Base-by-base conservation (phyloP, 129 eudicot species). In the Heracleum sosnowskyi region DNA sequence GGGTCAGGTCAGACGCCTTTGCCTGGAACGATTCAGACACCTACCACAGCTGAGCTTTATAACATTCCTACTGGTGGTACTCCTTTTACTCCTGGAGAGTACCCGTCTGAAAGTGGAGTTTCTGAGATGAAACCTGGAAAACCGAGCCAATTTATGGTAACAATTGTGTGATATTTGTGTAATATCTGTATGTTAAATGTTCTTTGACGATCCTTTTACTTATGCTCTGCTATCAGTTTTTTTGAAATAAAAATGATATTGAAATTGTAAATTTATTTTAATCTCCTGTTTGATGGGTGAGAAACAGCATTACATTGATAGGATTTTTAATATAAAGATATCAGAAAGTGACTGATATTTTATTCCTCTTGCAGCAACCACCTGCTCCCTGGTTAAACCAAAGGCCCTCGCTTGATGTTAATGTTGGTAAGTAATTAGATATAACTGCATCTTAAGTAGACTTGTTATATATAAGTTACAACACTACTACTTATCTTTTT, bases 41-140 rank as follows among this genome's bases (percentile, higher is more conserved):
- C 97, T 1, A 91, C 91, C 46, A 94, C 92, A 33, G 79, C 84
- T 62, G 97, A 91, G 13, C 69, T 82, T 75, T 95, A 90, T 78
- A 95, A 95, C 75, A 91, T 91, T 64, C 94, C 98, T 64, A 95
- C 94, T 36, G 98, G 98, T 7, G 91, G 96, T 74, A 92, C 96
- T 36, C 97, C 97, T 16, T 88, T 92, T 31, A 86, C 97, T 33
- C 97, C 97, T 34, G 83, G 82, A 51, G 98, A 95, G 82, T 91
- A 91, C 79, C 57, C 98, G 77, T 74, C 96, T 76, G 95, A 88
- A 60, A 87, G 84, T 83, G 91, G 90, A 77, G 89, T 70, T 79
- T 64, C 84, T 76, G 94, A 86, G 57, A 73, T 74, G 29, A 90
- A 80, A 81, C 77, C 83, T 85, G 95, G 90, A 69, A 87, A 92